Evolutionary conservation across 768 basidiomycete genomes (phyloP).

Genomic region (Pleurotus djamor): DNA sequence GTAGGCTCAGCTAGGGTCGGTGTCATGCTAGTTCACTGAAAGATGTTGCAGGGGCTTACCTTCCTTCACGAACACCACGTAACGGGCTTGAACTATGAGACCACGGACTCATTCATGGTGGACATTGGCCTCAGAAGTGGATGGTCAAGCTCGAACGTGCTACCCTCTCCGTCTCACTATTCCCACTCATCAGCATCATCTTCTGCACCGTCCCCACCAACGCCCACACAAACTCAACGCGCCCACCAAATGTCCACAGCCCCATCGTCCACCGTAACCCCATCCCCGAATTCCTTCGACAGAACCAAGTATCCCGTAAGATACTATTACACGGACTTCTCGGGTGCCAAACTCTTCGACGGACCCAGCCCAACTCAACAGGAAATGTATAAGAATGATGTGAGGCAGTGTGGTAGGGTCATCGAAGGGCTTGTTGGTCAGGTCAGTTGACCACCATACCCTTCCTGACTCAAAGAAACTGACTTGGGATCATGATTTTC

Average conservation of each 20-base stretch:
- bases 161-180: neutral
- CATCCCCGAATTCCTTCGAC: neutral
- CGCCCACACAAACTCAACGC: conserved; percentile 1
- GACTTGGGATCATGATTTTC: too few relatives aligned
- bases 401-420: conserved; percentile 37
- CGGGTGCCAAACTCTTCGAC: conserved; percentile 19
- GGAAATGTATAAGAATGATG: conserved; percentile 30
- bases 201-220: neutral
- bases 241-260: neutral
- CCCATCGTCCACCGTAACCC: neutral
- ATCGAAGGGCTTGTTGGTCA: conserved; percentile 32
- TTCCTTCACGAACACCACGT: conserved; percentile 48
- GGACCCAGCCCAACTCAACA: conserved; percentile 6
- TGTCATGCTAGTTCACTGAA: neutral
- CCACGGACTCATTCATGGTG: conserved; percentile 37
- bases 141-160: neutral
- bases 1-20: conserved; percentile 16
- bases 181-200: neutral
- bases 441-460: conserved; percentile 18
- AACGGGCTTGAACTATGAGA: conserved; percentile 30
- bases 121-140: conserved; percentile 26
- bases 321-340: conserved; percentile 32
- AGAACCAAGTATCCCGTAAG: conserved; percentile 21
- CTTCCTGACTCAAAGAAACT: too few relatives aligned
- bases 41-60: conserved; percentile 36